phyloP scores from a whole-genome alignment of 805 yeast species.

The Lachancea cidri region DNA sequence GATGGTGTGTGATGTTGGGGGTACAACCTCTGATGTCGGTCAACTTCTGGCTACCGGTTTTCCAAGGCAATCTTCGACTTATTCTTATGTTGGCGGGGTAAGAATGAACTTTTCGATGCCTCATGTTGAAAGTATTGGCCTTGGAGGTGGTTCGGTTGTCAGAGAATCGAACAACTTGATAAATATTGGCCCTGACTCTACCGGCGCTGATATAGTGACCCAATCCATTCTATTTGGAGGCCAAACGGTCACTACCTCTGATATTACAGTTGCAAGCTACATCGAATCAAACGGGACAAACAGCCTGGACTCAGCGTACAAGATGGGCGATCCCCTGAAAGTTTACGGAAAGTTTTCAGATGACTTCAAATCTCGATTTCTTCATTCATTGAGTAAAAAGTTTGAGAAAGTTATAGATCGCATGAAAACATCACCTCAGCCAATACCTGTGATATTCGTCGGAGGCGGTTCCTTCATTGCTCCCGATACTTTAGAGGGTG shows the following conservation, averaged over 20 bases:
- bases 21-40: conserved; percentile 50
- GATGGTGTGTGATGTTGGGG: conserved; percentile 46
- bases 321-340: conserved; percentile 27
- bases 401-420: conserved; percentile 40
- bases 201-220: conserved; percentile 38
- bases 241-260: conserved; percentile 36
- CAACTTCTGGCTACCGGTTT: conserved; percentile 41
- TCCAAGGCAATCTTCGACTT: conserved; percentile 43
- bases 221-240: conserved; percentile 42
- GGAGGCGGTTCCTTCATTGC: conserved; percentile 49
- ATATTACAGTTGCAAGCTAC: conserved; percentile 28
- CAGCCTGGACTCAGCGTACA: conserved; percentile 11
- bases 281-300: conserved; percentile 9
- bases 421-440: conserved; percentile 42
- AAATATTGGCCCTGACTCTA: conserved; percentile 46
- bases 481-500: conserved; percentile 37
- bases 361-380: conserved; percentile 10
- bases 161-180: conserved; percentile 27
- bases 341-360: conserved; percentile 19
- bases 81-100: conserved; percentile 43
- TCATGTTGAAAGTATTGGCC: conserved; percentile 44
- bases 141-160: conserved; percentile 48
- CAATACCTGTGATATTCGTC: conserved; percentile 40
- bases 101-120: conserved; percentile 48
- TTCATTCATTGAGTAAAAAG: conserved; percentile 23